phyloP scores from a whole-genome alignment of 306 rosid genomes.

The Myrica gale region DNA sequence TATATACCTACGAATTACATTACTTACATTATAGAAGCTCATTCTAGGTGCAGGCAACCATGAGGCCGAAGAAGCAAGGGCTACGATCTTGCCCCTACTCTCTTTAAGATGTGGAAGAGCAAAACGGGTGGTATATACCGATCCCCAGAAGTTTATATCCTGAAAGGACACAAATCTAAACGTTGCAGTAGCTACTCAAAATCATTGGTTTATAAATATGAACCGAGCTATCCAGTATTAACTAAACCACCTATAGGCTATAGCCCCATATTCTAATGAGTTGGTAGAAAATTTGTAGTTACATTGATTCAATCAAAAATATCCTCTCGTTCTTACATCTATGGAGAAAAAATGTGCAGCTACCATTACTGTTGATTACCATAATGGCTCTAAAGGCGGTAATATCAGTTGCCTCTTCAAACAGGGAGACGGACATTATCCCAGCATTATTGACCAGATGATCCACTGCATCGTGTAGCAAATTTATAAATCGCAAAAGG shows the following conservation, averaged over 20 bases:
- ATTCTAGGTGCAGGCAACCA: constrained; percentile 66
- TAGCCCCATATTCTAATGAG: not conserved
- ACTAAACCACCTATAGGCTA: too few relatives aligned
- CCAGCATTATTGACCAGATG: constrained; percentile 79
- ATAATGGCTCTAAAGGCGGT: constrained; percentile 47
- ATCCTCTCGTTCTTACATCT: not conserved
- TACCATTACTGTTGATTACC: constrained; percentile 33
- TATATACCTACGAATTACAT: not conserved
- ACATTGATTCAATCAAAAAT: not conserved
- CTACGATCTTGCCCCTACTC: constrained; percentile 63
- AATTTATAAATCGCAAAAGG: not conserved
- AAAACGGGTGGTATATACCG: constrained; percentile 47
- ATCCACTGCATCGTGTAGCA: constrained; percentile 51
- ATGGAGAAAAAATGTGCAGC: not conserved
- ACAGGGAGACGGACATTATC: constrained; percentile 31
- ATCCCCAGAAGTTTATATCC: constrained; percentile 88
- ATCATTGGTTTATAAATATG: too few relatives aligned
- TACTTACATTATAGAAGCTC: constrained; percentile 46
- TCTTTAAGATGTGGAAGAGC: constrained; percentile 55
- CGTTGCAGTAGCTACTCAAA: not conserved
- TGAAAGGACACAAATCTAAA: not conserved
- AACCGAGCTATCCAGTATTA: too few relatives aligned
- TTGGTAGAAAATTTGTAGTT: not conserved
- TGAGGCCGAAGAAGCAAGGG: constrained; percentile 50
- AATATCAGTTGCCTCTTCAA: constrained; percentile 55